Evolutionary conservation across 1,139 yeast genomes (phyloP).

Genomic region (Hyphopichia fennica): DNA sequence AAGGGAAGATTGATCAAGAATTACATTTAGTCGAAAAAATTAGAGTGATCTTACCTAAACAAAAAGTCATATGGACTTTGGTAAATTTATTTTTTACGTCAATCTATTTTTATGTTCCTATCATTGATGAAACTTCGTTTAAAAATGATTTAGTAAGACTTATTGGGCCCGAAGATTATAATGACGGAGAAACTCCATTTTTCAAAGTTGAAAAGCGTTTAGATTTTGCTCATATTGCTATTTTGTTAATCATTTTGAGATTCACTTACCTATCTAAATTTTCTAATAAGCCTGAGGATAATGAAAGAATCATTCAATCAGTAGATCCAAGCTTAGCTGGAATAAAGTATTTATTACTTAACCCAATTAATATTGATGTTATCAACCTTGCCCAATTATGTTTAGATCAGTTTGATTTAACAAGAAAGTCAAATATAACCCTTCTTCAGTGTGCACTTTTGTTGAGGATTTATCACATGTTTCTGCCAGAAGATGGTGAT

Average conservation of each 20-base stretch:
- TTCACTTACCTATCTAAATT: slow-evolving; percentile 38
- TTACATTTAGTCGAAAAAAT: slow-evolving; percentile 26
- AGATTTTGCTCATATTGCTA: slow-evolving; percentile 50
- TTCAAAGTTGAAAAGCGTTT: slow-evolving; percentile 35
- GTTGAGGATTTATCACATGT: slow-evolving; percentile 42
- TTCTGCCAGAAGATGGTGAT: slow-evolving; percentile 51
- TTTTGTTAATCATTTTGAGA: slow-evolving; percentile 40
- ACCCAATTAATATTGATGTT: slow-evolving; percentile 27
- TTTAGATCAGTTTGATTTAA: slow-evolving; percentile 21
- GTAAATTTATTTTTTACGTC: slow-evolving; percentile 38
- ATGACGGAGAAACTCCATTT: slow-evolving; percentile 13
- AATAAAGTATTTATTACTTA: slow-evolving; percentile 23
- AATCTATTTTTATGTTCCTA: slow-evolving; percentile 44
- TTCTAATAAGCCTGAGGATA: slow-evolving; percentile 16
- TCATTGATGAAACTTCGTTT: slow-evolving; percentile 34
- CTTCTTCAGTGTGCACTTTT: slow-evolving; percentile 33
- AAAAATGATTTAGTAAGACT: slow-evolving; percentile 17
- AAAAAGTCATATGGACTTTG: slow-evolving; percentile 40
- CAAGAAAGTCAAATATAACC: slow-evolving; percentile 17
- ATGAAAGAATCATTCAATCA: slow-evolving; percentile 13
- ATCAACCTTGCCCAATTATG: slow-evolving; percentile 30
- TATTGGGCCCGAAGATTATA: slow-evolving; percentile 26
- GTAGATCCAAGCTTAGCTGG: slow-evolving; percentile 14
- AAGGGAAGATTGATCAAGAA: slow-evolving; percentile 24
- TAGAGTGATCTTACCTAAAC: slow-evolving; percentile 35